phyloP scores from a whole-genome alignment of 2,329 filamentous ascomycete species.

The Polychaeton citri region DNA sequence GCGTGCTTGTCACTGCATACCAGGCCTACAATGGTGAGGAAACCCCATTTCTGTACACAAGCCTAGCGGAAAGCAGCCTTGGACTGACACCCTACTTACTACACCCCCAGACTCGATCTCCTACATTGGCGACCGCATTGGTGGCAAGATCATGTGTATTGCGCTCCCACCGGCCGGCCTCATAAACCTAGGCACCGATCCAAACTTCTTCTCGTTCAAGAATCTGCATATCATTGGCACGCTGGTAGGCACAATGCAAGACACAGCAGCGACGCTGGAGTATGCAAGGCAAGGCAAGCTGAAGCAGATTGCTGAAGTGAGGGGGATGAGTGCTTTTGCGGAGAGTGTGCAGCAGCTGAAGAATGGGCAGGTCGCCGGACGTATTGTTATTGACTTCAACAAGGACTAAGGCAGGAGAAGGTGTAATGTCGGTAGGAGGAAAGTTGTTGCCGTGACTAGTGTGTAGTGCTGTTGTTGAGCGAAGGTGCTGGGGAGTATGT shows the following conservation, averaged over 20 bases:
- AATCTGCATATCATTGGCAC: constrained; percentile 23
- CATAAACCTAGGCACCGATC: constrained; percentile 22
- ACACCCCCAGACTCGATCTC: constrained; percentile 26
- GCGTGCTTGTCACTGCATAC: constrained; percentile 24
- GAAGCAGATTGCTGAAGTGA: constrained; percentile 37
- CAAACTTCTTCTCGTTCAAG: constrained; percentile 22
- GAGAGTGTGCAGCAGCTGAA: constrained; percentile 39
- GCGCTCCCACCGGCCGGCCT: constrained; percentile 23
- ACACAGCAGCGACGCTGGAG: constrained; percentile 33
- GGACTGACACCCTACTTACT: constrained; percentile 5
- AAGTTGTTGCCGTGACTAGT: too few relatives aligned
- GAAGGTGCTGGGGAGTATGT: too few relatives aligned
- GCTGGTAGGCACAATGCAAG: constrained; percentile 34
- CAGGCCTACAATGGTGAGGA: constrained; percentile 19
- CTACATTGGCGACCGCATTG: constrained; percentile 34
- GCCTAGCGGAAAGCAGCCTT: too few relatives aligned
- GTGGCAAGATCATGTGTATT: constrained; percentile 39
- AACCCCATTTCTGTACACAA: too few relatives aligned
- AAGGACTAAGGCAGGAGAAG: too few relatives aligned
- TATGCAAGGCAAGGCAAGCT: constrained; percentile 38
- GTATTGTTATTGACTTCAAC: constrained; percentile 43
- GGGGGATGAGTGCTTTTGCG: constrained; percentile 32
- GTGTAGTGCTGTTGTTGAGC: too few relatives aligned
- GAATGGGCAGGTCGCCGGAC: constrained; percentile 37
- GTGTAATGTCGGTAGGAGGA: too few relatives aligned